Conservation (phyloP, 2,329 filamentous ascomycete genomes). For the Chalaropsis ovoidea region DNA sequence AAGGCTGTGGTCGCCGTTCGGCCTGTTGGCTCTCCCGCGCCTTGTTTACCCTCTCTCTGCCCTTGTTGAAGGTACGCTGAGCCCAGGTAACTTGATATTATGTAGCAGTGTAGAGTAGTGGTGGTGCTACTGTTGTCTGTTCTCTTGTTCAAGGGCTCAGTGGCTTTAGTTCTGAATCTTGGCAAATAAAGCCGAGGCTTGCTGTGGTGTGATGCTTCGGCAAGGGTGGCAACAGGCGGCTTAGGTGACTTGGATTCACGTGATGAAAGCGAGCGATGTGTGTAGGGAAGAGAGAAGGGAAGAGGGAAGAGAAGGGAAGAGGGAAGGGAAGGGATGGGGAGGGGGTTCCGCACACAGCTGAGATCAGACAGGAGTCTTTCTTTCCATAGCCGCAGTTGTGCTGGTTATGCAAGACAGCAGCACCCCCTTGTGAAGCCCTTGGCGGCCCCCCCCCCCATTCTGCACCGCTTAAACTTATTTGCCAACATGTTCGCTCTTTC, state of each 20-base stretch:
- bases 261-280: background rate
- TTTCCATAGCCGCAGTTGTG: too few species aligned
- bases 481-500: background rate
- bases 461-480: too few species aligned
- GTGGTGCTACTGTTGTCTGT: background rate
- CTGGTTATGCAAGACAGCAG: too few species aligned
- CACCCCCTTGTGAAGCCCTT: too few species aligned
- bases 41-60: background rate
- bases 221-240: background rate
- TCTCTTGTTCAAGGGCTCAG: background rate
- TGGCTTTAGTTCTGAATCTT: background rate
- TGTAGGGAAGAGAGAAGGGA: too few species aligned
- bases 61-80: background rate
- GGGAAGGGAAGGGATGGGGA: too few species aligned
- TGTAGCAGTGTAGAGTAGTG: background rate
- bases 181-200: constrained; percentile 1
- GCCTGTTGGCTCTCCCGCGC: background rate
- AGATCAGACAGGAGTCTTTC: too few species aligned
- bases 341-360: too few species aligned
- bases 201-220: background rate
- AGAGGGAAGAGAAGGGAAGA: too few species aligned
- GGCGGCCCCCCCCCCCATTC: too few species aligned
- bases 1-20: background rate
- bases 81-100: background rate
- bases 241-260: background rate